Evolutionary conservation across 441 rosid genomes (phyloP).

Genomic region (Melianthus villosus): DNA sequence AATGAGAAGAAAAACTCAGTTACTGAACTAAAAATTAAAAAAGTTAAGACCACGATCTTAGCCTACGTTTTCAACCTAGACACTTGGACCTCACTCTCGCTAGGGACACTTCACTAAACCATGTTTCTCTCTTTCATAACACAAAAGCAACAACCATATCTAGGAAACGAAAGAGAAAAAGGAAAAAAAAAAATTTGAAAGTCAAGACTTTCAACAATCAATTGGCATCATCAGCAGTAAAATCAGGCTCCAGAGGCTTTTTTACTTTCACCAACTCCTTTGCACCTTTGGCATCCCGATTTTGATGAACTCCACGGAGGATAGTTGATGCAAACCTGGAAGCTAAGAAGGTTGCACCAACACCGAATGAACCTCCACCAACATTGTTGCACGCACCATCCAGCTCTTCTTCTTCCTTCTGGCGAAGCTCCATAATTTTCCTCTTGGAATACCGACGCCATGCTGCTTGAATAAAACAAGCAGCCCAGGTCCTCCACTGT

Average conservation of each 20-base stretch:
- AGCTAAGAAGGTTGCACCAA: slow-evolving; percentile 88
- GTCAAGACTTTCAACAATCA: too few species aligned
- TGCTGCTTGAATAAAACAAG: slow-evolving; percentile 89
- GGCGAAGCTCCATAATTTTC: slow-evolving; percentile 53
- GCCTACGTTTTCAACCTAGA: too few species aligned
- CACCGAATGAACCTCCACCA: slow-evolving; percentile 35
- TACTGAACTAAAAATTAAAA: too few species aligned
- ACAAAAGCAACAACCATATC: too few species aligned
- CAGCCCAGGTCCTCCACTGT: slow-evolving; percentile 98
- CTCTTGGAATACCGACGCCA: slow-evolving; percentile 81
- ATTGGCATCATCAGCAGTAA: slow-evolving; percentile 64
- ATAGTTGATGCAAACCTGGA: slow-evolving; percentile 84
- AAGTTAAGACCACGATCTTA: too few species aligned
- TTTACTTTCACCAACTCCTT: slow-evolving; percentile 61
- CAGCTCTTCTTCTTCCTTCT: slow-evolving; percentile 48
- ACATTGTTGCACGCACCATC: slow-evolving; percentile 18
- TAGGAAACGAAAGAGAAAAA: too few species aligned
- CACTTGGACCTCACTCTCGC: too few species aligned
- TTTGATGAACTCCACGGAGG: slow-evolving; percentile 67
- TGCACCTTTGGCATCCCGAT: slow-evolving; percentile 52
- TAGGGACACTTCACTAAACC: too few species aligned
- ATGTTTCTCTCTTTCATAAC: too few species aligned
- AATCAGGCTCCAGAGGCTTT: slow-evolving; percentile 88
- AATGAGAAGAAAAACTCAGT: too few species aligned
- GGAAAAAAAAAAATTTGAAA: too few species aligned